phyloP scores from a whole-genome alignment of 306 rosid species.

The Cyclanthera cordifolia region DNA sequence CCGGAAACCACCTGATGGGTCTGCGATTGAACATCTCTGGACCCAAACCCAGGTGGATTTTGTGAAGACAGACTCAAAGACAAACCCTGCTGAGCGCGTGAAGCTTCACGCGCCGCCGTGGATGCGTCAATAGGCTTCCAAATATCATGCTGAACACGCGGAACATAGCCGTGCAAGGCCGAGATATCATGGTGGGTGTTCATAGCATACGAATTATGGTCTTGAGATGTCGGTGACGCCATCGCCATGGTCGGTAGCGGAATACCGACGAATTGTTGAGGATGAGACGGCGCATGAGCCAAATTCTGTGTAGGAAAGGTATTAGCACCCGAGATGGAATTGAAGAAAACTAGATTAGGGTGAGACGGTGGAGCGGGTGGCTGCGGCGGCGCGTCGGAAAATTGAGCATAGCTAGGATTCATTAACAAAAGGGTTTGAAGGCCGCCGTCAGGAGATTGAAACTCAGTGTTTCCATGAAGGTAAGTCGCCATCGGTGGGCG shows the following conservation, averaged over 20 bases:
- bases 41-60: slow-evolving; percentile 41
- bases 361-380: slow-evolving; percentile 15
- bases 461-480: slow-evolving; percentile 65
- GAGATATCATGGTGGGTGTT: slow-evolving; percentile 45
- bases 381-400: slow-evolving; percentile 60
- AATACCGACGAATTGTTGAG: slow-evolving; percentile 58
- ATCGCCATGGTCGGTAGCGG: slow-evolving; percentile 25
- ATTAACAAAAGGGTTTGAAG: slow-evolving; percentile 79
- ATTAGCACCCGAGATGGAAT: slow-evolving; percentile 27
- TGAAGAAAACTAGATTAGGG: slow-evolving; percentile 41
- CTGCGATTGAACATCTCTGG: slow-evolving; percentile 29
- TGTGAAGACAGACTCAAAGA: slow-evolving; percentile 68
- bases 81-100: slow-evolving; percentile 66
- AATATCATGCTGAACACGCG: slow-evolving; percentile 51
- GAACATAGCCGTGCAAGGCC: slow-evolving; percentile 70
- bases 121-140: slow-evolving; percentile 52
- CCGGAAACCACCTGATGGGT: slow-evolving; percentile 28
- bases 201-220: slow-evolving; percentile 35
- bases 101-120: slow-evolving; percentile 54
- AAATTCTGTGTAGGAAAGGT: slow-evolving; percentile 26
- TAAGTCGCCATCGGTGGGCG: slow-evolving; percentile 96
- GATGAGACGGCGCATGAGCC: slow-evolving; percentile 46
- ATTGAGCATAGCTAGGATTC: slow-evolving; percentile 76
- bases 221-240: slow-evolving; percentile 19
- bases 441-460: slow-evolving; percentile 66